Conservation (phyloP, 805 yeast genomes). For the Sugiyamaella valdiviana region DNA sequence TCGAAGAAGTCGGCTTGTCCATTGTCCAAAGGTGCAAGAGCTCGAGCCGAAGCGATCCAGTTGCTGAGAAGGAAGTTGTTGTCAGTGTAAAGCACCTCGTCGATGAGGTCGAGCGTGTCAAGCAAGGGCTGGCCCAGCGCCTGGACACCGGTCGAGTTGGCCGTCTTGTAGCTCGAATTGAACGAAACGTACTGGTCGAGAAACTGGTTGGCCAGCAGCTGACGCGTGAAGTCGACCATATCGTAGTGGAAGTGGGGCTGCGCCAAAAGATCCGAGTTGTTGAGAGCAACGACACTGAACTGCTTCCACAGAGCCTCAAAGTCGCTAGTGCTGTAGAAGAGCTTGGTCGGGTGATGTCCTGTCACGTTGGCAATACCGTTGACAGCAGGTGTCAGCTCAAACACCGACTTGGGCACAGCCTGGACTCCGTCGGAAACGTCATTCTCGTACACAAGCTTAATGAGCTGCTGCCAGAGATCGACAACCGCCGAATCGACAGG, state of each 20-base stretch:
- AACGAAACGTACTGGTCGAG: slow-evolving; percentile 7
- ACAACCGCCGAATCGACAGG: slow-evolving; percentile 4
- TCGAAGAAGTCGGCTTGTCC: slow-evolving; percentile 9
- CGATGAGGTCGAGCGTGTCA: slow-evolving; percentile 8
- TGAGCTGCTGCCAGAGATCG: slow-evolving; percentile 9
- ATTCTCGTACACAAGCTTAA: slow-evolving; percentile 12
- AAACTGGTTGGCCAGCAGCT: slow-evolving; percentile 14
- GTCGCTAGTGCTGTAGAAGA: slow-evolving; percentile 7
- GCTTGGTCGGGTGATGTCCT: slow-evolving; percentile 10
- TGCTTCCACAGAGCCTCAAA: slow-evolving; percentile 8
- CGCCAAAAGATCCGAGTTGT: background rate
- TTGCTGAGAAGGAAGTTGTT: slow-evolving; percentile 8
- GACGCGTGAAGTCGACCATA: slow-evolving; percentile 15
- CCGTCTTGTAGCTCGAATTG: background rate
- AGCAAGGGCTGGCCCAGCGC: background rate
- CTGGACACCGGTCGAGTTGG: background rate
- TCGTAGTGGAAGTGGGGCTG: slow-evolving; percentile 13
- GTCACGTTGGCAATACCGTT: slow-evolving; percentile 7
- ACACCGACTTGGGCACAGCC: slow-evolving; percentile 9
- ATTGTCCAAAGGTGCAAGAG: background rate
- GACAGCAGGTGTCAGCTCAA: slow-evolving; percentile 10
- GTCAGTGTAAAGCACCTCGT: slow-evolving; percentile 13
- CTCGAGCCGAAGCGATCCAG: slow-evolving; percentile 12
- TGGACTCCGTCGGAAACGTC: slow-evolving; percentile 6
- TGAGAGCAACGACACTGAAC: background rate